These are phyloP conservation scores for Rubroboletus satanas DNA, from an alignment of 768 basidiomycete genomes.

Conservation along the genomic window DNA sequence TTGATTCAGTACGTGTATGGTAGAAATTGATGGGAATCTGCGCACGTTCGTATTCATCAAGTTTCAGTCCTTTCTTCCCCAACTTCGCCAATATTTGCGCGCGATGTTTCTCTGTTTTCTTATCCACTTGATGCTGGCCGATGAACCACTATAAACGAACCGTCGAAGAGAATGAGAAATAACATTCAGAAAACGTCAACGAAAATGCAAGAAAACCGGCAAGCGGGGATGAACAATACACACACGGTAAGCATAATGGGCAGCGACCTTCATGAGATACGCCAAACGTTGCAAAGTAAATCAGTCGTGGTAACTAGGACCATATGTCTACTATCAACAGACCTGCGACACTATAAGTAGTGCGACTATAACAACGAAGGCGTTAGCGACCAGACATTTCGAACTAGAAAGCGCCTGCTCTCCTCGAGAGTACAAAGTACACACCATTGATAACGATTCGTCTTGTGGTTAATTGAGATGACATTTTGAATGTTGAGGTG, in stretches of 20 bases:
- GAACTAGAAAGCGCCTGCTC: neutral
- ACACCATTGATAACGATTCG: conserved; percentile 45
- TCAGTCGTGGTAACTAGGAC: neutral
- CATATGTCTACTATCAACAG: conserved; percentile 14
- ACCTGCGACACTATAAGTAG: conserved; percentile 52
- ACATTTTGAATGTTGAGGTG: conserved; percentile 10
- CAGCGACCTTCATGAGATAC: conserved; percentile 54
- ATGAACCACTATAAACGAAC: conserved; percentile 55
- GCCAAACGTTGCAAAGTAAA: neutral
- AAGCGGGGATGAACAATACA: conserved; percentile 22
- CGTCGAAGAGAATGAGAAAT: neutral
- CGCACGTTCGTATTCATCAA: conserved; percentile 91
- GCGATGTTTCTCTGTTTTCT: conserved; percentile 65
- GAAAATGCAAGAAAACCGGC: neutral
- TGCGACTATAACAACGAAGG: conserved; percentile 38
- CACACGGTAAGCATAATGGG: conserved; percentile 73
- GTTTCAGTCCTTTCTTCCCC: conserved; percentile 66
- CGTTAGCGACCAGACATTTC: conserved; percentile 6
- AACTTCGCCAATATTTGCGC: conserved; percentile 65
- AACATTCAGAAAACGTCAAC: neutral
- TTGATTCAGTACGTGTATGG: neutral
- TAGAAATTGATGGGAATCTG: neutral
- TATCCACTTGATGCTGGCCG: conserved; percentile 48
- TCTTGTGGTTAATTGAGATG: conserved; percentile 35
- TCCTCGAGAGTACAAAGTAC: neutral